Conservation (phyloP, 495 filamentous ascomycete genomes). For the Aspergillus sclerotiicarbonarius region DNA sequence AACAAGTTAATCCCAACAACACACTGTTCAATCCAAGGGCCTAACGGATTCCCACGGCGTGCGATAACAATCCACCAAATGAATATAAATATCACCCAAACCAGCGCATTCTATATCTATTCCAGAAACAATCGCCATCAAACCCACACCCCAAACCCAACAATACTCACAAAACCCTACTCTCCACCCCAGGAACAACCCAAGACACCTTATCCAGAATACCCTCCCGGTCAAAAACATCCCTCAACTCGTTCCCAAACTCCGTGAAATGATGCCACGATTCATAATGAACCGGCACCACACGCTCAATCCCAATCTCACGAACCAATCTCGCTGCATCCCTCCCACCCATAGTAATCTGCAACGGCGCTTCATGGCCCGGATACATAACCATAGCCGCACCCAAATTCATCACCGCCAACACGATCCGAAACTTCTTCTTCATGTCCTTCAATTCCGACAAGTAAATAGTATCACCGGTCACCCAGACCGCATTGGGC, state of each 20-base stretch:
- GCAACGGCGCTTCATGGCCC: background rate
- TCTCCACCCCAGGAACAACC: background rate
- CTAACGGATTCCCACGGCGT: too few relatives aligned
- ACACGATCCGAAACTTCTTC: slow-evolving; percentile 18
- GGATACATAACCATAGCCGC: background rate
- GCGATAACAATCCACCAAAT: too few relatives aligned
- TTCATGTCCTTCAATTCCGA: slow-evolving; percentile 33
- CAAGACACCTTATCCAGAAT: slow-evolving; percentile 19
- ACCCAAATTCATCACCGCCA: slow-evolving; percentile 29
- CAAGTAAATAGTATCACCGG: slow-evolving; percentile 53
- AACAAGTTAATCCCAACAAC: too few relatives aligned
- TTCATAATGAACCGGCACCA: slow-evolving; percentile 54
- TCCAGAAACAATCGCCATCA: too few relatives aligned
- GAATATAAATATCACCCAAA: too few relatives aligned
- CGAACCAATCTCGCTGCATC: slow-evolving; percentile 39
- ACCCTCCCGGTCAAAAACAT: slow-evolving; percentile 26
- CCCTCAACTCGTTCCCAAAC: slow-evolving; percentile 17
- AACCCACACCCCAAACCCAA: too few relatives aligned
- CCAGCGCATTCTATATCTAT: too few relatives aligned
- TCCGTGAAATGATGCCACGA: slow-evolving; percentile 50
- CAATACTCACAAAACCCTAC: too few relatives aligned
- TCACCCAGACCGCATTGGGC: slow-evolving; percentile 53
- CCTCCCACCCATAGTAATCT: slow-evolving; percentile 43
- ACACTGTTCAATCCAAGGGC: too few relatives aligned
- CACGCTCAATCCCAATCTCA: slow-evolving; percentile 37